Evolutionary conservation across 2,329 filamentous ascomycete species (phyloP).

Genomic region (Verticillium isaacii): DNA sequence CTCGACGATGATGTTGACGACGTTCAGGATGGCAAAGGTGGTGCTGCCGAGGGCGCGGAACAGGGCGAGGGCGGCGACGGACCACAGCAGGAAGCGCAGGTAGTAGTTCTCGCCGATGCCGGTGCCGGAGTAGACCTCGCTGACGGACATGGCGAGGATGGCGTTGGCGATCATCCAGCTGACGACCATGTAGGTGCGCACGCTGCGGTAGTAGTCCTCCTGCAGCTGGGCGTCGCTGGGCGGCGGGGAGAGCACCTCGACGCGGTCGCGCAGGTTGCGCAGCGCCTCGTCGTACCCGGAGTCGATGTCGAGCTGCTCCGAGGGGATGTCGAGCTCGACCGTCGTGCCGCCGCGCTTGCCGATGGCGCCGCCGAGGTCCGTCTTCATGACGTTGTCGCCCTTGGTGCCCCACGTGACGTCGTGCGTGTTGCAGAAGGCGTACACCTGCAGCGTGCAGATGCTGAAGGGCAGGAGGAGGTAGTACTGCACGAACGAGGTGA

Average conservation of each 20-base stretch:
- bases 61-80: conserved; percentile 77
- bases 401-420: conserved; percentile 98
- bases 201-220: conserved; percentile 97
- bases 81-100: conserved; percentile 88
- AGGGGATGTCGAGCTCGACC: conserved; percentile 96
- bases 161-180: conserved; percentile 92
- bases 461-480: conserved; percentile 88
- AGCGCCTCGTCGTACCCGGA: conserved; percentile 95
- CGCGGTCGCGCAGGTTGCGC: conserved; percentile 86
- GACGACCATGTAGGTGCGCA: conserved; percentile 96
- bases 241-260: conserved; percentile 66
- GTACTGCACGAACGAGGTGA: conserved; percentile 87
- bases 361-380: conserved; percentile 82
- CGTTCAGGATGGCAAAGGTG: conserved; percentile 78
- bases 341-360: conserved; percentile 63
- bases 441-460: conserved; percentile 96
- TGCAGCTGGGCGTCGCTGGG: conserved; percentile 77
- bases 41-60: conserved; percentile 82
- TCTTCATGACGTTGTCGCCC: conserved; percentile 92
- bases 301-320: conserved; percentile 96
- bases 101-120: conserved; percentile 81
- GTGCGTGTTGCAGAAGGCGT: conserved; percentile 97
- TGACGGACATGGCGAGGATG: conserved; percentile 87
- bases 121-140: conserved; percentile 72
- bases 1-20: conserved; percentile 80